Base-by-base conservation (phyloP, 2,329 filamentous ascomycete genomes). In the Colletotrichum tanaceti region DNA sequence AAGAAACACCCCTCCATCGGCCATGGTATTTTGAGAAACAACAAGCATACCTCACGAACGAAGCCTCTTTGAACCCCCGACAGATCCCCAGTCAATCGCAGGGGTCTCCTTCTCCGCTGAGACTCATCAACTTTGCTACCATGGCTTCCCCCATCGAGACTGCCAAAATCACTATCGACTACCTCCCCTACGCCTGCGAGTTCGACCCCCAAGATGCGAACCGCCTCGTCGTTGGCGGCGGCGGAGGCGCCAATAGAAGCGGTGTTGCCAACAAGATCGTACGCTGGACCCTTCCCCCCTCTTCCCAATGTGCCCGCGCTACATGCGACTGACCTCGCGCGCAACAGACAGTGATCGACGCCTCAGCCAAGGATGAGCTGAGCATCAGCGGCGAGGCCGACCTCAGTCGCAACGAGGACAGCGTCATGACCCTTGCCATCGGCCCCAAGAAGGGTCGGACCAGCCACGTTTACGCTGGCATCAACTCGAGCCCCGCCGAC, bases 201-300 rank as follows among this genome's bases (percentile, higher is more conserved):
- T 98, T 97, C 79, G 93, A 97, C 76, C 93, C 91, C 59, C 87
- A 91, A 75, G 90, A 97, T 81, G 86, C 90, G 68, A 87, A 87
- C 71, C 90, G 90, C 71, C 84, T 98, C 28, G 83, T 97, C 10
- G 92, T 97, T 44, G 93, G 91, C 69, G 95, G 95, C 60, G 95
- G 95, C 70, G 95, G 95, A 72, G 95, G 95, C 58, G 90, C 93
- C 72, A 90, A 92, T 57, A 88, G 89, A 72, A 93, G 89, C 73
- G 94, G 93, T 52, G 92, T 97, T 24, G 89, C 90, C 65, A 97
- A 97, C 83, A 93, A 93, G 80, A 93, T 97, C 75, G 92, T 92
- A 81, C 76, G 90, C 83, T 14, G 41, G 46, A 52, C 59, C 61
- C 47, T 43, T 43, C 39, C 22, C 18, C 52, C 44, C 20, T 52